Evolutionary conservation across 345 rosid genomes (phyloP), one percentile per base, ranked within the genome.

Genomic region (Crucihimalaya himalaica): DNA sequence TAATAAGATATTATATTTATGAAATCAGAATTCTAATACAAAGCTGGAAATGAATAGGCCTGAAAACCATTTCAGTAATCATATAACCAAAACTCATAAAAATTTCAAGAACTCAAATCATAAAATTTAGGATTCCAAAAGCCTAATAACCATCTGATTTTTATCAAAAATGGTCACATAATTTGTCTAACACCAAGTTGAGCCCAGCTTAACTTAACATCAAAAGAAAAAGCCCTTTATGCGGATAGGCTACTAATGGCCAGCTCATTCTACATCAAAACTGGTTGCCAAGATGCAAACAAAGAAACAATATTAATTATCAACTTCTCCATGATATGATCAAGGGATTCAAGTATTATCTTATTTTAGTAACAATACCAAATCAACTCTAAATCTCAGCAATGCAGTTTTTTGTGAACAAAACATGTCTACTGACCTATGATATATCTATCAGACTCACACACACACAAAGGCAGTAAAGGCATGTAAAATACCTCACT

Each of bases 401-500:
- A 68, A 68, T 40, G 43, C 48, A 55, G 27, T 14, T 47, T 45
- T 45, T 59, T 52, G 56, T 13, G 40, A 37, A 43, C 47, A 68
- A 25, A 54, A 15, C 70, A 31, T 54, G 37, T 42, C 72, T 18
- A 40, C 23, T 48, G 50, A 69, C 57, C 65, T 63, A 53, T 45
- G 25, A 43, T 54, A 42, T 32, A 55, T 20, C 29, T 69, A 69
- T 62, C 64, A 62, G 64, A 61, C 51, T 16, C 31, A 13, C 71
- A 62, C 43, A 61, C 59, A 23, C 25, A 70, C 53, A 54, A 69
- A 70, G 34, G 80, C 45, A 63, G 54, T 21, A 60, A 32, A 60
- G 50, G 56, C 48, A 52, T 3, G 32, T 54, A 20, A 20, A 57
- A 52, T 69, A 83, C 92, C 92, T 79, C 76, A 43, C 76, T 81